Percentiles rank a stretch among this genome's conserved stretches.
These are phyloP conservation scores for Cardamine chenopodiifolia DNA, from an alignment of 345 rosid genomes.

Conservation along the genomic window DNA sequence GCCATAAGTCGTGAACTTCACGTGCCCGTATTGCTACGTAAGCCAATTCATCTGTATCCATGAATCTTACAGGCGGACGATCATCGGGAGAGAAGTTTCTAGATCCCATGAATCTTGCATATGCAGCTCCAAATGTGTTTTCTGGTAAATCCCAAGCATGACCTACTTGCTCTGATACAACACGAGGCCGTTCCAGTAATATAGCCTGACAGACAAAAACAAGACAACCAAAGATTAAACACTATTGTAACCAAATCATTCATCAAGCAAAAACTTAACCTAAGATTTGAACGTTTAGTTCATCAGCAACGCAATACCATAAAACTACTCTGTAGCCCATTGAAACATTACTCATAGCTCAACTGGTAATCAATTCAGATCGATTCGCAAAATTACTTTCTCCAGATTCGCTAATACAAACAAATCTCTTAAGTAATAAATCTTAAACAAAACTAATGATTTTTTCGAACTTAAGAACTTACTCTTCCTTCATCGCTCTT, in stretches of 20 bases:
- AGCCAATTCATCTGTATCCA: conserved; percentile 77
- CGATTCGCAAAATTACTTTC: neutral
- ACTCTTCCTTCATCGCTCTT: conserved; percentile 65
- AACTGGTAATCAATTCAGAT: neutral
- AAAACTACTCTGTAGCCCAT: neutral
- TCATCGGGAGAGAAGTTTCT: conserved; percentile 78
- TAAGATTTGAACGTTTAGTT: neutral
- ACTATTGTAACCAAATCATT: conserved; percentile 14
- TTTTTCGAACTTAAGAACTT: conserved; percentile 22
- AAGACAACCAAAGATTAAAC: conserved; percentile 15
- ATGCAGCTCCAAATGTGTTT: conserved; percentile 81
- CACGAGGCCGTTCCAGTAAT: conserved; percentile 67
- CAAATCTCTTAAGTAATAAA: neutral
- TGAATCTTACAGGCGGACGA: conserved; percentile 75
- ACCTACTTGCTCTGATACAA: conserved; percentile 60
- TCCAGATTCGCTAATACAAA: neutral
- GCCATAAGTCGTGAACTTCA: conserved; percentile 85
- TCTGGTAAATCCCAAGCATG: conserved; percentile 77
- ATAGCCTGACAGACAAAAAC: conserved; percentile 47
- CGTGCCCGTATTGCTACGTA: conserved; percentile 73
- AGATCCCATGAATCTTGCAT: conserved; percentile 87
- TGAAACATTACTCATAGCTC: neutral
- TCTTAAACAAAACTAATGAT: neutral
- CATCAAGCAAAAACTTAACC: neutral
- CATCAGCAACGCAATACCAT: neutral